Percentiles rank a stretch among this genome's conserved stretches.
Evolutionary conservation across 345 rosid species (phyloP).

Genomic region (Arabis alpina): DNA sequence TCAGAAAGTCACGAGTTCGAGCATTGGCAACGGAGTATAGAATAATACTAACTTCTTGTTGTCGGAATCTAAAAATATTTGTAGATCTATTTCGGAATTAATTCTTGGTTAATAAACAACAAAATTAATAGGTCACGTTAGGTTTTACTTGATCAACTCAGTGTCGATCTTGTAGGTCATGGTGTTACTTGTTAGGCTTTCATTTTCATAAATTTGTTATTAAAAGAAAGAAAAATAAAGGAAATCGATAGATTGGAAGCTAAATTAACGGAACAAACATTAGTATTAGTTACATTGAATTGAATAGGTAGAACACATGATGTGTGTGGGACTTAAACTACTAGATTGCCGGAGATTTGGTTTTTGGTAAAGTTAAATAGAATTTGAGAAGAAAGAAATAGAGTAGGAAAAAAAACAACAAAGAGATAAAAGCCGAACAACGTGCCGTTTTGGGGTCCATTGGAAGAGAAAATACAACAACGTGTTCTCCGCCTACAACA

Average conservation of each 20-base stretch:
- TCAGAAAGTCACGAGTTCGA: too few species aligned
- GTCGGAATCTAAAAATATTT: too few species aligned
- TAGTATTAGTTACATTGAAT: slow-evolving; percentile 20
- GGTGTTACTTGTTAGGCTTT: slow-evolving; percentile 16
- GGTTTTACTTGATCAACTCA: slow-evolving; percentile 7
- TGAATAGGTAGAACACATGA: too few species aligned
- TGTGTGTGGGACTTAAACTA: slow-evolving; percentile 38
- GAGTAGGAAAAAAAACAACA: slow-evolving; percentile 5
- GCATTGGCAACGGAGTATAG: too few species aligned
- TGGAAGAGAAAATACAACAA: slow-evolving; percentile 19
- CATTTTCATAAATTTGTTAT: slow-evolving; percentile 6
- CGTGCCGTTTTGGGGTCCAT: slow-evolving; percentile 41
- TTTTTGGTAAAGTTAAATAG: slow-evolving; percentile 17
- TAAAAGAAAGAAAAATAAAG: background rate
- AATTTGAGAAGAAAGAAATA: background rate
- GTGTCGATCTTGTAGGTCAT: background rate
- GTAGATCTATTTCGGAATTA: too few species aligned
- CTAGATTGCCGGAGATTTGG: slow-evolving; percentile 28
- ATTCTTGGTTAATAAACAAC: too few species aligned
- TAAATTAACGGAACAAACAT: slow-evolving; percentile 33
- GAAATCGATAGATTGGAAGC: slow-evolving; percentile 27
- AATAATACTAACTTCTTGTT: too few species aligned
- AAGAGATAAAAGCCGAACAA: slow-evolving; percentile 33
- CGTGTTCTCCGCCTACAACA: slow-evolving; percentile 41
- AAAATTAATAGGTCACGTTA: background rate